phyloP scores from a whole-genome alignment of 2,329 filamentous ascomycete species.

The Aspergillus melleus region DNA sequence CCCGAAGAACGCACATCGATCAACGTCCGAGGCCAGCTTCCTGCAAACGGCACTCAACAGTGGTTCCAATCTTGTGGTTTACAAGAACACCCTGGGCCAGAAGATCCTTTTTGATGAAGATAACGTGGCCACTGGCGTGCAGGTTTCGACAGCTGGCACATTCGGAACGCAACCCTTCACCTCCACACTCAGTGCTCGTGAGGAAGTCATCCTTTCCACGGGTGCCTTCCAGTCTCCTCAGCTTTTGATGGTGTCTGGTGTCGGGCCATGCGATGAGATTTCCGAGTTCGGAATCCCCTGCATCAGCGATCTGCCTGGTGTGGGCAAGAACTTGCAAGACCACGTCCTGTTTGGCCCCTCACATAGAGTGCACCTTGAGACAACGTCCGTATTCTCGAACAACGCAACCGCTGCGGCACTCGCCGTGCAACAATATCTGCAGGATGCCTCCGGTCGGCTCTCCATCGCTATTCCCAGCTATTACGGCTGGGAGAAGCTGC shows the following conservation, averaged over 20 bases:
- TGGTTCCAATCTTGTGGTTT: constrained; percentile 30
- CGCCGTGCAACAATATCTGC: constrained; percentile 23
- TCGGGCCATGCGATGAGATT: constrained; percentile 22
- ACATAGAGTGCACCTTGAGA: constrained; percentile 36
- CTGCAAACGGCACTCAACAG: constrained; percentile 26
- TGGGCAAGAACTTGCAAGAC: constrained; percentile 47
- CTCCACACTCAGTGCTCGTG: constrained; percentile 18
- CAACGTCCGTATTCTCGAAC: constrained; percentile 24
- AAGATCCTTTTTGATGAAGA: constrained; percentile 36
- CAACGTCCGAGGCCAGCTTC: constrained; percentile 19
- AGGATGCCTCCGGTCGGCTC: constrained; percentile 26
- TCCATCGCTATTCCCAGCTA: constrained; percentile 25
- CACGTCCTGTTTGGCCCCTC: constrained; percentile 35
- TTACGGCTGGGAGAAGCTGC: constrained; percentile 32
- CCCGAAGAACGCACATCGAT: constrained; percentile 23
- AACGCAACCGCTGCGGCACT: constrained; percentile 22
- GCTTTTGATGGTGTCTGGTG: constrained; percentile 19
- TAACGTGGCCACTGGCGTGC: constrained; percentile 26
- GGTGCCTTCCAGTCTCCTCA: constrained; percentile 15
- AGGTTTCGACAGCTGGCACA: constrained; percentile 15
- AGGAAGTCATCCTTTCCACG: constrained; percentile 18
- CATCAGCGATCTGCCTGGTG: constrained; percentile 20
- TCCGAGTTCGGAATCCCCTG: constrained; percentile 14
- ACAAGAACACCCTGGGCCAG: constrained; percentile 33
- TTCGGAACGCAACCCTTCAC: constrained; percentile 15